Base-by-base conservation (phyloP, 306 rosid species). In the Sphenostylis stenocarpa region DNA sequence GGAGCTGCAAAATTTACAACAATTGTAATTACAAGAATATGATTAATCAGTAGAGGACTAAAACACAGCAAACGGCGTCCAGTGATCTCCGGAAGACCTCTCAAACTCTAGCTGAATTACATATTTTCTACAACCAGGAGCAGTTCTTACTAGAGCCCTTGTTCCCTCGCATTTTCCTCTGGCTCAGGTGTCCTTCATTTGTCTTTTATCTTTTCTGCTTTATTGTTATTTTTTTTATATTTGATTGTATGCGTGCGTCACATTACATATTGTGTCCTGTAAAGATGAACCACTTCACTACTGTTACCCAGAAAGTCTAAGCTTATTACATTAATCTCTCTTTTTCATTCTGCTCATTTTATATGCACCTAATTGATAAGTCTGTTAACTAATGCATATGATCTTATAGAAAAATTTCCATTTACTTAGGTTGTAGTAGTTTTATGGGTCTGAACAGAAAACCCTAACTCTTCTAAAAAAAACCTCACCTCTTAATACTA, bases 151-250 rank as follows among this genome's bases (percentile, higher is more conserved):
- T 9, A 2, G 5, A 61, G 6, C 33, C n/a, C 0, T n/a, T n/a
- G n/a, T n/a, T n/a, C n/a, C n/a, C n/a, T n/a, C n/a, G n/a, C n/a
- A 44, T 71, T 58, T 62, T 2, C 29, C 53, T 61, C 82, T 70
- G 17, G 7, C 55, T 72, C 68, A 77, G 82, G 86, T 77, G 14
- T 72, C 17, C 1, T 53, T n/a, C n/a, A n/a, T n/a, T n/a, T n/a
- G n/a, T n/a, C n/a, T n/a, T n/a, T 33, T 44, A 44, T 44, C 34
- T 11, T 28, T 75, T 58, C 4, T 53, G 7, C 2, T 0, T 60
- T 60, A 29, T 60, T 51, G 15, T 24, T 44, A 48, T 67, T 9
- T n/a, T n/a, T n/a, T 45, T 23, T 41, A 4, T 17, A 62, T 10
- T 24, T 12, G 43, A 48, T 15, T 23, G 71, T 36, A 75, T 58